Conservation (phyloP, 345 rosid species). For the Ceriops decandra region DNA sequence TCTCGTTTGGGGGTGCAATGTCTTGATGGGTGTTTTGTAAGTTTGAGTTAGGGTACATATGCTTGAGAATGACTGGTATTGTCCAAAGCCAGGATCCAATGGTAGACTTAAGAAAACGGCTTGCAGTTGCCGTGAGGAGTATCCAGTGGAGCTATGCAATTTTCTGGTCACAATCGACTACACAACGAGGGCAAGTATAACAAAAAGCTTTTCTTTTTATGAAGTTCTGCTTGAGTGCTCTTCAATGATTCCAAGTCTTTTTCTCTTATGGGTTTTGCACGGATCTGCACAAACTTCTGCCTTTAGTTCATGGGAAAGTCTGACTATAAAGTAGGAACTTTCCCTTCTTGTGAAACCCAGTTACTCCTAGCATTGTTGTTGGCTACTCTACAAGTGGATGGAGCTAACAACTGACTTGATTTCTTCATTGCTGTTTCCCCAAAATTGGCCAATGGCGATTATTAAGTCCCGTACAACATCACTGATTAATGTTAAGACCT, state of each 20-base stretch:
- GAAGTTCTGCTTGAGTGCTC: background rate
- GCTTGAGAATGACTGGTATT: conserved; percentile 43
- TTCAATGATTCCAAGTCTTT: too few species aligned
- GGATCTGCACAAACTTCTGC: background rate
- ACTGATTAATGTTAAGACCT: too few species aligned
- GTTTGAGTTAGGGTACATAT: background rate
- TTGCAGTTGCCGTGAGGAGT: conserved; percentile 79
- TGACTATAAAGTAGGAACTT: background rate
- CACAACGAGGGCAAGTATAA: conserved; percentile 53
- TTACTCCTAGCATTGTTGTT: background rate
- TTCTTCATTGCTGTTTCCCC: background rate
- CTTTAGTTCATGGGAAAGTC: background rate
- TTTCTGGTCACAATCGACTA: conserved; percentile 78
- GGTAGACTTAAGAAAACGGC: conserved; percentile 55
- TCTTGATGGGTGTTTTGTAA: background rate
- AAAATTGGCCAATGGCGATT: too few species aligned
- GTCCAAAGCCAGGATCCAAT: conserved; percentile 32
- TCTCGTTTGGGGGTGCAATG: too few species aligned
- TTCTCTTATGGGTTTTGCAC: conserved; percentile 6
- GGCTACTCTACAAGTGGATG: background rate
- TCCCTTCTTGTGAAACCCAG: background rate
- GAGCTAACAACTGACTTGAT: background rate
- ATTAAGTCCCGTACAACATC: too few species aligned
- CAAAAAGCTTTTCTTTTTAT: background rate
- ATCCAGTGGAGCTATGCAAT: conserved; percentile 91